Base-by-base conservation (phyloP, 169 alveolate species). In the Cryptosporidium viatorum region DNA sequence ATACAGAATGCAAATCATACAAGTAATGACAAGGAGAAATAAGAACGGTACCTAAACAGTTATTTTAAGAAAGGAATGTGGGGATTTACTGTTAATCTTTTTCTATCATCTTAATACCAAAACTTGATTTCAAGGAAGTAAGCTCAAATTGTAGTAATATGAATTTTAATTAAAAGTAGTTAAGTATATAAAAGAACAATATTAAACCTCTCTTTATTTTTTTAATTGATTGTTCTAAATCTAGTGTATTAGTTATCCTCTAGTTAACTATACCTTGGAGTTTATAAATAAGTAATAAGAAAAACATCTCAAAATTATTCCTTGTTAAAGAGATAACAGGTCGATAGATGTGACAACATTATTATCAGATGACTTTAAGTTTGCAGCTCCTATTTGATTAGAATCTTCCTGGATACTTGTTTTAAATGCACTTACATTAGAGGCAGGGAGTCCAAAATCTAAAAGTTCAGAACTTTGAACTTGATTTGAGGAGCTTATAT, bases 401-500 rank as follows among this genome's bases (percentile, higher is more conserved):
- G 2, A 3, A 7, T 48, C 55, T 48, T 23, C 55, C 18, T 26
- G 62, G 29, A 7, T 10, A 23, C 10, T 26, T 2, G 14, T 21
- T n/a, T n/a, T 26, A 0, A 65, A 29, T 16, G 8, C 26, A 14
- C 51, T 65, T 2, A 37, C 51, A 29, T 65, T 65, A 10, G 71
- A 65, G 31, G 23, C 52, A n/a, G 71, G 71, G 12, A 65, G 71
- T 0, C 71, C 71, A 65, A 65, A 65, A n/a, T 65, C 71, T 39
- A 65, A 35, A 10, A 65, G 71, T 33, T 65, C 71, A 9, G 71
- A 65, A 29, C 71, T 65, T 7, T 37, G 71, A 39, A 37, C 16
- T 39, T 29, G 10, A 10, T 31, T 65, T n/a, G 43, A 29, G 31
- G 23, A 12, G 51, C 26, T 33, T 16, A n/a, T 0, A 14, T 31